A percentile compares a stretch with the other conserved stretches of the same genome.
These are phyloP conservation scores for Yamadazyma friedrichii DNA, from an alignment of 1,139 yeast genomes.

Conservation along the genomic window DNA sequence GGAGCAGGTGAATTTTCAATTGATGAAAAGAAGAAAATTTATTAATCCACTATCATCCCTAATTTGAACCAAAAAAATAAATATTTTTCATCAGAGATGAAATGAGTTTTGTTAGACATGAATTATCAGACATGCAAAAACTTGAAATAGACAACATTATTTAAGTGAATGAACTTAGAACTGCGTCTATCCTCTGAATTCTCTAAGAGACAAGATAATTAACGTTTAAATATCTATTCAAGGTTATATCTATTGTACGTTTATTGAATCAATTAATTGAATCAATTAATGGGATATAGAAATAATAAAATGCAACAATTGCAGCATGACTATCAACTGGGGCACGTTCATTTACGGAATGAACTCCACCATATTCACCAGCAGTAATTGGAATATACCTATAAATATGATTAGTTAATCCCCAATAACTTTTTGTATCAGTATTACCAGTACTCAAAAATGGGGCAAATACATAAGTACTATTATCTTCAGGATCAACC, in stretches of 20 bases:
- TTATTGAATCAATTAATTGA: too few species aligned
- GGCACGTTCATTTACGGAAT: conserved; percentile 35
- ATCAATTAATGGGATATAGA: conserved; percentile 36
- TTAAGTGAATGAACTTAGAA: too few species aligned
- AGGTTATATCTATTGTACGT: too few species aligned
- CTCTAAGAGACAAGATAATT: too few species aligned
- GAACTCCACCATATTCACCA: conserved; percentile 18
- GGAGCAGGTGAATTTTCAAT: conserved; percentile 95
- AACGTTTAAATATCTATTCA: too few species aligned
- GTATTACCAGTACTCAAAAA: conserved; percentile 37
- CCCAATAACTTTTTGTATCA: conserved; percentile 42
- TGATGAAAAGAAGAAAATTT: conserved; percentile 92
- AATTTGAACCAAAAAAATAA: too few species aligned
- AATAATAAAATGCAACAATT: conserved; percentile 33
- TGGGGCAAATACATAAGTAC: conserved; percentile 33
- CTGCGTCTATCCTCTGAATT: too few species aligned
- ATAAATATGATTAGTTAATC: conserved; percentile 34
- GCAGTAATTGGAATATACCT: conserved; percentile 32
- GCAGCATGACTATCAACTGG: conserved; percentile 25
- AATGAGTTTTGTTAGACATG: too few species aligned
- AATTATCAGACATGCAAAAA: too few species aligned
- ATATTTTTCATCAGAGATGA: too few species aligned
- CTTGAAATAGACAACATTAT: too few species aligned
- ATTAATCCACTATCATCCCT: too few species aligned
- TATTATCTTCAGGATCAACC: conserved; percentile 26